phyloP scores from a whole-genome alignment of 768 basidiomycete genomes.

The Symmetrospora coprosmae region DNA sequence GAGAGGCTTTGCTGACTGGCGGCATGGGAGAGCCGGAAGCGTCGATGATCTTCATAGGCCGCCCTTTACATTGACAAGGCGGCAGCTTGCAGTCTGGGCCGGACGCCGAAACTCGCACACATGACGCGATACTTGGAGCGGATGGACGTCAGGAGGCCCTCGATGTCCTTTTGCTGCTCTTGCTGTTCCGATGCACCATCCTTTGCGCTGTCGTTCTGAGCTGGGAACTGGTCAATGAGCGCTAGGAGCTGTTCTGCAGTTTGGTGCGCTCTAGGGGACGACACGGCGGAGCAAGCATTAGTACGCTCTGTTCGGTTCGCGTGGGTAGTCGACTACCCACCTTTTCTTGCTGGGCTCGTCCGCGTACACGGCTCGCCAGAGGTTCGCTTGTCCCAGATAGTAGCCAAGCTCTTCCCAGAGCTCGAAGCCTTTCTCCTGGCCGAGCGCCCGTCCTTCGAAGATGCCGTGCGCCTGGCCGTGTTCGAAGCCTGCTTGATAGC shows the following conservation, averaged over 20 bases:
- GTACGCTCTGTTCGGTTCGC: too few relatives aligned
- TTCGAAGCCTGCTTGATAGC: conserved; percentile 59
- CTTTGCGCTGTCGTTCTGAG: conserved; percentile 46
- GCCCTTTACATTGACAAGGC: conserved; percentile 8
- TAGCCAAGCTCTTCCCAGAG: conserved; percentile 96
- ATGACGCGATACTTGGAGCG: conserved; percentile 73
- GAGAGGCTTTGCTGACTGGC: too few relatives aligned
- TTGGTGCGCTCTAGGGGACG: not conserved
- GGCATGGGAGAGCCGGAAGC: too few relatives aligned
- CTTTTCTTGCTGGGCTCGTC: conserved; percentile 39
- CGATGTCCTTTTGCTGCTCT: conserved; percentile 45
- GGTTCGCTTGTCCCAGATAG: conserved; percentile 67
- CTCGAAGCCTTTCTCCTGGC: conserved; percentile 78
- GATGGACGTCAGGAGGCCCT: conserved; percentile 65
- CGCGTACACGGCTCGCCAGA: conserved; percentile 50
- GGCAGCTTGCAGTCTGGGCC: conserved; percentile 38
- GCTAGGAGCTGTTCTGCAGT: conserved; percentile 59
- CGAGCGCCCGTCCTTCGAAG: conserved; percentile 78
- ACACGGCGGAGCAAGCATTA: too few relatives aligned
- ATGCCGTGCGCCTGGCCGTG: conserved; percentile 81
- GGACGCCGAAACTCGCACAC: conserved; percentile 64
- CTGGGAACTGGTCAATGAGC: conserved; percentile 62
- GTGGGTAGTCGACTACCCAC: too few relatives aligned
- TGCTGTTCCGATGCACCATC: too few relatives aligned
- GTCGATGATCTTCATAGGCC: too few relatives aligned